A percentile compares a stretch with the other conserved stretches of the same genome.
Evolutionary conservation across 306 rosid genomes (phyloP).

Genomic region (Cercis canadensis): DNA sequence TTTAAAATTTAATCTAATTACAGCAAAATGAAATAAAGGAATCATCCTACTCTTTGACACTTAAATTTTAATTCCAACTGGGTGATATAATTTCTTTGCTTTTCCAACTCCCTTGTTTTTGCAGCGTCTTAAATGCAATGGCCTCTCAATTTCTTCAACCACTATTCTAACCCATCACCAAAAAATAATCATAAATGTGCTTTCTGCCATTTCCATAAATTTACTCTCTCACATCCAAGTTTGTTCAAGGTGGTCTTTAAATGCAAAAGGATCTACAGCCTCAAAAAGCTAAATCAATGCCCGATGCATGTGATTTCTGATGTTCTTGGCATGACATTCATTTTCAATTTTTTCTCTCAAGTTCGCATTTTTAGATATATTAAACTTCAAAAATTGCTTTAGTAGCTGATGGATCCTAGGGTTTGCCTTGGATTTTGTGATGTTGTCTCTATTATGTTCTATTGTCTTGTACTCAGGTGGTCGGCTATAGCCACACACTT

Average conservation of each 20-base stretch:
- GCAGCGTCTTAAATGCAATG: slow-evolving; percentile 59
- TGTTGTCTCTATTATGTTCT: slow-evolving; percentile 25
- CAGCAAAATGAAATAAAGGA: background rate
- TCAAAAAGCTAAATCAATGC: slow-evolving; percentile 22
- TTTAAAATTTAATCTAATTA: background rate
- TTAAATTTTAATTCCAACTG: slow-evolving; percentile 33
- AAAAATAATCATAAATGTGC: slow-evolving; percentile 33
- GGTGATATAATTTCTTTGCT: slow-evolving; percentile 27
- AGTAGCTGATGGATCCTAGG: slow-evolving; percentile 42
- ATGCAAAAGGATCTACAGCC: slow-evolving; percentile 38
- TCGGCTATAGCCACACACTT: slow-evolving; percentile 99
- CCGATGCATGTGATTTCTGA: slow-evolving; percentile 33
- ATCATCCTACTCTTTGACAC: slow-evolving; percentile 20
- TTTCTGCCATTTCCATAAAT: slow-evolving; percentile 48
- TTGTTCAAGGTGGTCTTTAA: slow-evolving; percentile 45
- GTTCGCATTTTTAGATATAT: slow-evolving; percentile 1
- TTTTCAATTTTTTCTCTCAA: slow-evolving; percentile 10
- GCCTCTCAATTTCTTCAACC: slow-evolving; percentile 53
- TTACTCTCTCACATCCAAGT: slow-evolving; percentile 47
- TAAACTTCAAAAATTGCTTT: background rate
- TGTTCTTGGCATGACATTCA: slow-evolving; percentile 16
- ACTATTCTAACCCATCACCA: slow-evolving; percentile 38
- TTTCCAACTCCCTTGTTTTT: slow-evolving; percentile 40
- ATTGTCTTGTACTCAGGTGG: slow-evolving; percentile 67
- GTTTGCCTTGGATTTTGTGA: slow-evolving; percentile 35